Evolutionary conservation across 2,329 filamentous ascomycete species (phyloP).

Genomic region (Bipolaris sorokiniana): DNA sequence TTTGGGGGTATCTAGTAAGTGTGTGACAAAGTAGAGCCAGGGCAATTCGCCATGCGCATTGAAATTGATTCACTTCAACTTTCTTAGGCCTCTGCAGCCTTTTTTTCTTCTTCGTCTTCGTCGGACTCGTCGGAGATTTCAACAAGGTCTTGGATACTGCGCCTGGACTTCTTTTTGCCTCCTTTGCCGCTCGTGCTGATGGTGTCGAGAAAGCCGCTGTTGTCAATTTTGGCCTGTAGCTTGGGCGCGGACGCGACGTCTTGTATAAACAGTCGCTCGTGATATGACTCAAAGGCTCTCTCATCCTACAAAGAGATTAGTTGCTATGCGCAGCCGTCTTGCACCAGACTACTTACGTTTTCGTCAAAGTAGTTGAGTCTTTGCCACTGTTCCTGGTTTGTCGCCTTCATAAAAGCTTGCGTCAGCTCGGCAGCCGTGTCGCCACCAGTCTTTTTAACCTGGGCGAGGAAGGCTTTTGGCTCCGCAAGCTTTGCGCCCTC

Average conservation of each 20-base stretch:
- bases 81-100: slow-evolving; percentile 8
- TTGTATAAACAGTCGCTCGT: slow-evolving; percentile 70
- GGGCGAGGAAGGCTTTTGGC: slow-evolving; percentile 82
- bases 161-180: slow-evolving; percentile 49
- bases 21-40: neutral
- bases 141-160: slow-evolving; percentile 29
- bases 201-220: slow-evolving; percentile 66
- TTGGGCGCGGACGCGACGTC: slow-evolving; percentile 51
- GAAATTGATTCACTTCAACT: slow-evolving; percentile 13
- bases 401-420: slow-evolving; percentile 75
- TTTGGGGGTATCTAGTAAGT: slow-evolving; percentile 14
- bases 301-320: slow-evolving; percentile 54
- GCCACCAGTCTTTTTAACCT: slow-evolving; percentile 77
- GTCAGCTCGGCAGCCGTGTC: slow-evolving; percentile 71
- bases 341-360: slow-evolving; percentile 58
- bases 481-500: slow-evolving; percentile 56
- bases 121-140: slow-evolving; percentile 46
- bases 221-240: slow-evolving; percentile 62
- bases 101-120: slow-evolving; percentile 27
- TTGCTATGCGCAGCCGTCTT: neutral
- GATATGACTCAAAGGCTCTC: slow-evolving; percentile 76
- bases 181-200: slow-evolving; percentile 61
- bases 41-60: neutral
- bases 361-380: slow-evolving; percentile 82
- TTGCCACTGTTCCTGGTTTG: slow-evolving; percentile 84